Conservation (phyloP, 805 yeast species). For the Alloascoidea hylecoeti region DNA sequence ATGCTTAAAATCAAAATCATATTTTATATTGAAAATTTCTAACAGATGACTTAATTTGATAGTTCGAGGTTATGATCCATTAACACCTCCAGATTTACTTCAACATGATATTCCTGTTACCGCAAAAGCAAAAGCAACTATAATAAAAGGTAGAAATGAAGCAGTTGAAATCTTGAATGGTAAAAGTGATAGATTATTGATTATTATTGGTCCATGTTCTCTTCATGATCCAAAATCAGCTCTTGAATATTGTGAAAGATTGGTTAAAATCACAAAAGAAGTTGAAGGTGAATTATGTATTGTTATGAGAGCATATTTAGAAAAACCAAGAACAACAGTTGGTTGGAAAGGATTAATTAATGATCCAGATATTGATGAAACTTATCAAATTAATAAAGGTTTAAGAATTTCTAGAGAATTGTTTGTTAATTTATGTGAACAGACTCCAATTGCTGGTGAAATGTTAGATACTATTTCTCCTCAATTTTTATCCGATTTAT, state of each 20-base stretch:
- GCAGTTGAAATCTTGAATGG: slow-evolving; percentile 63
- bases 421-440: slow-evolving; percentile 65
- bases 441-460: slow-evolving; percentile 88
- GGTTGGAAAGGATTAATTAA: slow-evolving; percentile 98
- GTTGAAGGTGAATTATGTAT: slow-evolving; percentile 64
- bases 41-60: slow-evolving; percentile 30
- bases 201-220: slow-evolving; percentile 95
- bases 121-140: slow-evolving; percentile 40
- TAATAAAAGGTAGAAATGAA: slow-evolving; percentile 64
- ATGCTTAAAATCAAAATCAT: no score
- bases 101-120: slow-evolving; percentile 73
- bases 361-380: slow-evolving; percentile 88
- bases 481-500: slow-evolving; percentile 81
- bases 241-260: slow-evolving; percentile 65
- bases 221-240: slow-evolving; percentile 88
- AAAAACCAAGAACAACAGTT: slow-evolving; percentile 97
- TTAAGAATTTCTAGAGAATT: slow-evolving; percentile 75
- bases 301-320: slow-evolving; percentile 95
- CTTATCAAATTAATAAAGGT: slow-evolving; percentile 93
- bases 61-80: slow-evolving; percentile 85
- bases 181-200: slow-evolving; percentile 69
- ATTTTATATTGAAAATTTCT: no score
- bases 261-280: slow-evolving; percentile 55
- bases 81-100: slow-evolving; percentile 82
- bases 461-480: slow-evolving; percentile 98